Base-by-base conservation (phyloP, 441 rosid species). In the Erodium moschatum region DNA sequence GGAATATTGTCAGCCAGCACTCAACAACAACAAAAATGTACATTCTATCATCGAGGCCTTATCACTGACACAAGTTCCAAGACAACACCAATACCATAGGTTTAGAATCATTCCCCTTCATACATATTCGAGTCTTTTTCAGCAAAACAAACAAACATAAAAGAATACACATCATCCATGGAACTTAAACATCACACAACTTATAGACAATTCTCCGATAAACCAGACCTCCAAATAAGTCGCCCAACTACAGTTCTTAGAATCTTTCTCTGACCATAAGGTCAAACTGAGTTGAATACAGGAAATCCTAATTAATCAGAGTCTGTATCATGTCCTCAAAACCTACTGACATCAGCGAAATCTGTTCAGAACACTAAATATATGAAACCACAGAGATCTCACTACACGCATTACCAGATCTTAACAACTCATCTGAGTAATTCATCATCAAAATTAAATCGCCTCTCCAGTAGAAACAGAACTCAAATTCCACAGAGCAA, bases 261-360 rank as follows among this genome's bases (percentile, higher is more conserved):
- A 56, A 56, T 19, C 62, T 56, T 56, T 7, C 20, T 20, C 20
- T 10, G 31, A 60, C 64, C 2, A 21, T 20, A 21, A 2, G 13
- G 15, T 60, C 33, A 20, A 60, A 60, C 56, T 0, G 6, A 60
- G 31, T 60, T 21, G 31, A 13, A 21, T 13, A 48, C 16, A n/a
- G 56, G 56, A 48, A 48, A 60, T 60, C 33, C n/a, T 3, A 60
- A 60, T 20, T 21, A 60, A 60, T 60, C 64, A n/a, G n/a, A n/a
- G n/a, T n/a, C n/a, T n/a, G n/a, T n/a, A n/a, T n/a, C n/a, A n/a
- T n/a, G n/a, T n/a, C n/a, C n/a, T n/a, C n/a, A n/a, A n/a, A n/a
- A n/a, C n/a, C n/a, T n/a, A n/a, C n/a, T n/a, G n/a, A n/a, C n/a
- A n/a, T n/a, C n/a, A n/a, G n/a, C n/a, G n/a, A n/a, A n/a, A n/a